Base-by-base conservation (phyloP, 2,329 filamentous ascomycete species). In the Diplocarpon rosae region DNA sequence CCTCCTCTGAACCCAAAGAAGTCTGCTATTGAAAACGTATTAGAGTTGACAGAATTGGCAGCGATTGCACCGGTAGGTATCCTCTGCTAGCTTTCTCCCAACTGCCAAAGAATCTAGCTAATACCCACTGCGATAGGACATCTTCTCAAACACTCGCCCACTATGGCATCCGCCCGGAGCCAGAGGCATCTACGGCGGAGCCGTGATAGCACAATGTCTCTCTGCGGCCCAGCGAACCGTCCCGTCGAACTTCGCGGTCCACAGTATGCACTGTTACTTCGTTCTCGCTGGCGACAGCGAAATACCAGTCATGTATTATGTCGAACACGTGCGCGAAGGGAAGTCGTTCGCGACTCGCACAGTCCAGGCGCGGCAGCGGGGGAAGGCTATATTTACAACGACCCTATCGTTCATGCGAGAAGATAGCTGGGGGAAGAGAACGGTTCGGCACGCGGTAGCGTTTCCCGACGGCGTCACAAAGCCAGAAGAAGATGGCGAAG, bases 181-280 rank as follows among this genome's bases (percentile, higher is more conserved):
- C 2, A 80, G 92, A 43, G 92, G 92, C 49, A 88, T 98, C 65
- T 98, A 87, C 60, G 92, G 92, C 62, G 89, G 89, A 53, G 80
- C 85, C 45, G 88, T 93, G 31, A 95, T 98, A 56, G 89, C 90
- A 38, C 90, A 96, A 71, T 89, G 77, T 59, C 80, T 95, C 20
- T 76, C 84, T 37, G 87, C 92, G 1, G 92, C 87, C 17, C 88
- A 95, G 64, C 78, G 80, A 60, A 98, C 92, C 8, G 85, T 98
- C 2, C 82, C 83, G 0, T 63, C 70, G 20, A 72, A 85, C 61
- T 95, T 95, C 65, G 76, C 80, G 48, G 79, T 92, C 39, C 92
- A 98, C 70, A 90, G 83, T 61, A 95, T 94, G 84, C 92, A 98
- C 73, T 96, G 92, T 75, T 98, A 96, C 70, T 98, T 98, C 65